Base-by-base conservation (phyloP, 2,329 filamentous ascomycete genomes). In the Ilyonectria sp. region DNA sequence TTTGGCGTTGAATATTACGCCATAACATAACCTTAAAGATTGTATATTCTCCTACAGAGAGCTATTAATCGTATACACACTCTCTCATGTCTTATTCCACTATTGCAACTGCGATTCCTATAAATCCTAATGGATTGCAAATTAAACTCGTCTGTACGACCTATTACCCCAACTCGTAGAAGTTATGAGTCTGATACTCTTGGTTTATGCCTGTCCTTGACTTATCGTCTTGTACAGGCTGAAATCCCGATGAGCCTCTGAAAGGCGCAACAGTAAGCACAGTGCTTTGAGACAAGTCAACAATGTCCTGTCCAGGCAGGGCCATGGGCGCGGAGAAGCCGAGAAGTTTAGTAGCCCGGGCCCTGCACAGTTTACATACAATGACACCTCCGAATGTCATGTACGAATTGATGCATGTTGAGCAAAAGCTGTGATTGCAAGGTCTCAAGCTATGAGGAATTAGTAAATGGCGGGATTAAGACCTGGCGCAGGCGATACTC, bases 281-380 rank as follows among this genome's bases (percentile, higher is more conserved):
- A 3, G n/a, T 46, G 9, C n/a, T 46, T 9, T 46, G n/a, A 11
- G n/a, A 21, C 7, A 61, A 55, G 49, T 64, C 61, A 46, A 44
- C 46, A 11, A 23, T 23, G 40, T 67, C 65, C 19, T 60, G 26
- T 8, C 65, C 65, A 9, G 60, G 65, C 7, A 67, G 60, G 2
- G 60, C 65, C 65, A 67, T 67, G 9, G 65, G 65, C 19, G 65
- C 65, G 5, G 60, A 64, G 52, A 67, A 67, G 50, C 60, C 65
- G 3, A 67, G 9, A 15, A 67, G 50, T n/a, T 60, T 63, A 1
- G 9, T 60, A 6, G 60, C 60, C 8, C 60, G 49, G 19, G 50
- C 52, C 15, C 56, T 63, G 50, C 65, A 67, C 21, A 67, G 44
- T 3, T 43, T 43, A 23, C 65, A 67, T 13, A 60, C 56, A 5